phyloP scores from a whole-genome alignment of 768 basidiomycete genomes.

The Pisolithus marmoratus region DNA sequence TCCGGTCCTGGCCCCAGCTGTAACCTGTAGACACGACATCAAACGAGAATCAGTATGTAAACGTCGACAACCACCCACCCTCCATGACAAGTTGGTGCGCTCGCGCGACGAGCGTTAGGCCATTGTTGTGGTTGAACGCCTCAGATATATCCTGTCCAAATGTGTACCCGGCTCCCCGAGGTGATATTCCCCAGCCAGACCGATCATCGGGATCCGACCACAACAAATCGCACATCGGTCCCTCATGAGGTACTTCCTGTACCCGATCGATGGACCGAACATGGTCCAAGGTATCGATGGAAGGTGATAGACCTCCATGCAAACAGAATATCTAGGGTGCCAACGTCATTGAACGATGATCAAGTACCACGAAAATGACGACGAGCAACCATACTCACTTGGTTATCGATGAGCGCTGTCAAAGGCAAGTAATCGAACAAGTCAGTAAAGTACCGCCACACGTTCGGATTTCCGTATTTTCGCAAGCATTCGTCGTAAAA shows the following conservation, averaged over 20 bases:
- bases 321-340: slow-evolving; percentile 88
- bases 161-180: slow-evolving; percentile 97
- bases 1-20: slow-evolving; percentile 98
- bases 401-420: slow-evolving; percentile 97
- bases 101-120: slow-evolving; percentile 89
- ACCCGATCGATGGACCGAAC: slow-evolving; percentile 98
- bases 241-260: slow-evolving; percentile 99
- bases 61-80: slow-evolving; percentile 45
- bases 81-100: slow-evolving; percentile 98
- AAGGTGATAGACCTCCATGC: slow-evolving; percentile 95
- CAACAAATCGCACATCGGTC: slow-evolving; percentile 98
- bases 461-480: slow-evolving; percentile 99
- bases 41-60: slow-evolving; percentile 3
- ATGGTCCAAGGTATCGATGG: slow-evolving; percentile 99
- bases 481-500: slow-evolving; percentile 99
- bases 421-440: slow-evolving; percentile 96
- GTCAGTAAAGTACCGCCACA: slow-evolving; percentile 99
- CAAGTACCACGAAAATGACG: not conserved
- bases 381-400: slow-evolving; percentile 56
- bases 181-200: slow-evolving; percentile 99
- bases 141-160: slow-evolving; percentile 99
- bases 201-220: slow-evolving; percentile 99
- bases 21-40: slow-evolving; percentile 45
- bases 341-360: not conserved
- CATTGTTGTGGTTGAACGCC: slow-evolving; percentile 99